Conservation (phyloP, 176 grass and related monocot genomes). For the Zea mays region Zm-B73-REFERENCE-NAM-5.0 NC_050096.1:13475501-13476000, state of each 20-base stretch:
- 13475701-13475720: background rate
- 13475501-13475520: background rate
- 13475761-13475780: background rate
- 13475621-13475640: background rate
- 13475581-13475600: background rate
- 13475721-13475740: background rate
- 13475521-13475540: background rate
- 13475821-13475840: background rate
- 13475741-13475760: background rate
- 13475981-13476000: background rate
- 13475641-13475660: background rate
- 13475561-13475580: too few species aligned
- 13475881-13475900: background rate
- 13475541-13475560: background rate
- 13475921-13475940: background rate
- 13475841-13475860: background rate
- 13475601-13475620: background rate
- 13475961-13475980: background rate
- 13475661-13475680: background rate
- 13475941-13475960: background rate
- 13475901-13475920: background rate
- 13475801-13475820: background rate
- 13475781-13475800: background rate
- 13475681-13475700: constrained; percentile 4
- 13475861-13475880: background rate